Base-by-base conservation (phyloP, 139 green algal species). In the Coelastrella sp. region DNA sequence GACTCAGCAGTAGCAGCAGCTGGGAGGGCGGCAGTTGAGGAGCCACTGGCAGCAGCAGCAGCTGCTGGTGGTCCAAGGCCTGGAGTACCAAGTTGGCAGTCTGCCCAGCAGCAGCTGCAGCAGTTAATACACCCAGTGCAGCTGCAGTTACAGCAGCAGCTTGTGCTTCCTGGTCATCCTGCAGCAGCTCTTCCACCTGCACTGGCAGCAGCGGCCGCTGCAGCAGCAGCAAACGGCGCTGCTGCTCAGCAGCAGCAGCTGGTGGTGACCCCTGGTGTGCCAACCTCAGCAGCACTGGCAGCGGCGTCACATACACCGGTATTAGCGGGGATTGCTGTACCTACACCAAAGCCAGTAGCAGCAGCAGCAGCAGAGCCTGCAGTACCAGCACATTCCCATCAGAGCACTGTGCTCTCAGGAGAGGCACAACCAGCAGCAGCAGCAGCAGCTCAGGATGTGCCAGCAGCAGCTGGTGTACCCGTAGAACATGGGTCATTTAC, bases 91-190 rank as follows among this genome's bases (percentile, higher is more conserved):
- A n/a, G 27, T 10, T 68, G 78, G 78, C 78, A 84, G 56, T 14
- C 25, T 12, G 78, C 86, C n/a, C 84, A 35, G 87, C 87, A 35
- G 87, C 87, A 72, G 73, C 59, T 87, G 63, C 82, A 87, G 63
- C 82, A 78, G 82, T 61, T 60, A 20, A 14, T 56, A 15, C 63
- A 61, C n/a, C 61, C n/a, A 25, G 56, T 10, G 15, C 82, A 87
- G 11, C 63, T 70, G 82, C 82, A 87, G n/a, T 0, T 60, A 12
- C 82, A 87, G 63, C 82, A 87, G 82, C 82, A 78, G 82, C 80
- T 80, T 57, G 74, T 80, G 24, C 74, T 80, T n/a, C 74, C 74
- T 59, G 25, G 24, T 20, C 74, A 80, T 60, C 8, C 25, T 58
- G 25, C 74, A 59, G 24, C 68, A 27, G 68, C 19, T 10, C 17